Base-by-base conservation (phyloP, 2,329 filamentous ascomycete species). In the Ceratocystis alfenasii region DNA sequence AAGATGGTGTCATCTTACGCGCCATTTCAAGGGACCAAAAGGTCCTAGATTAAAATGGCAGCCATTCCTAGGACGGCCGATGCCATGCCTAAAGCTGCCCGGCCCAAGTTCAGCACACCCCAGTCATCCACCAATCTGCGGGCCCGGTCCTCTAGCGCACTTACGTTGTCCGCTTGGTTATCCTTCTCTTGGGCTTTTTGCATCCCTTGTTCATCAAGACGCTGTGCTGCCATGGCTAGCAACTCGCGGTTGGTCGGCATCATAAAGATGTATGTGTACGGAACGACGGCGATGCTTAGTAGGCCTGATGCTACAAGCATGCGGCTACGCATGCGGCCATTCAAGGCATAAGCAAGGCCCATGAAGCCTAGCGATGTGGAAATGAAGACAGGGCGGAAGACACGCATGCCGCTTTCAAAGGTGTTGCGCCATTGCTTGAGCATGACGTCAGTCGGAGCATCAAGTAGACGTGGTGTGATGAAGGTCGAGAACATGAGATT, bases 51-150 rank as follows among this genome's bases (percentile, higher is more conserved):
- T 57, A 65, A 30, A 25, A 67, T 50, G 22, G 63, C 63, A 8
- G 55, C 46, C 45, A 67, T 53, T 20, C 62, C 66, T 20, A 67
- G 17, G 28, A 60, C 46, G 1, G 55, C 57, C 30, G 66, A 57
- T 3, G 25, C n/a, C 12, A 45, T 33, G 12, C 53, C 57, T 30
- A 67, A 59, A 28, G 30, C 66, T 22, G 62, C 63, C 30, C 66
- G 62, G 20, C 62, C 66, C 45, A 65, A n/a, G n/a, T 67, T 67
- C 55, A 65, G 20, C 62, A 65, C 28, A 15, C 66, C 66, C 66
- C 66, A 67, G 17, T 64, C 48, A 59, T 64, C 55, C 12, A 67
- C 66, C 28, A 67, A 45, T 22, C 55, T 53, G 45, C 57, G 57
- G 8, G 62, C 66, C 1, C 63, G 22, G 10, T 64, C 66, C 36